Evolutionary conservation across 202 grass and related monocot genomes (phyloP), one percentile per base, ranked within the genome.

Genomic region (Hordeum pubiflorum): DNA sequence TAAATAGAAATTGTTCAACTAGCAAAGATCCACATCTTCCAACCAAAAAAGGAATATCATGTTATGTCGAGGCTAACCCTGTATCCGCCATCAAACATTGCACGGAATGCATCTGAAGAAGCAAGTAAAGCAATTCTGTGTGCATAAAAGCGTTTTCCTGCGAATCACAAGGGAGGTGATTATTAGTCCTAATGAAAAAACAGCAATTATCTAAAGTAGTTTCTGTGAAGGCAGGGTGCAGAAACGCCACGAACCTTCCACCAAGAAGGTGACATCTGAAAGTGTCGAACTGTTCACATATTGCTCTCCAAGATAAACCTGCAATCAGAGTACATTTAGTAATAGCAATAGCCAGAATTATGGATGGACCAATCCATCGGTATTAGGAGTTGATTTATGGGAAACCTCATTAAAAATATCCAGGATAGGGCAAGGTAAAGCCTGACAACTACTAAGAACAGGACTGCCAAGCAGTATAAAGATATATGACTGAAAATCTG

Each of bases 71-170:
- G 63, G 81, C 90, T 93, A 84, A 99, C 97, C 92, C 87, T 91
- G 82, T 99, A 99, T 74, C 97, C 97, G 2, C 97, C 97, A 93
- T 96, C 97, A 62, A 99, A 99, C 97, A 99, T 96, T 89, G 97
- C 97, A 85, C 97, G 97, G 79, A 96, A 99, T 90, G 97, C 83
- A 86, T 99, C 97, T 57, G 97, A 99, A 71, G 90, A 99, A 87
- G 97, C 97, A 86, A 99, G 97, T 80, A 99, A 85, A 59, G 97
- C 92, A 79, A 99, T 99, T 86, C 97, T 82, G 71, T 99, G 97
- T 77, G 97, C 97, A 85, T 93, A 99, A 87, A 99, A 99, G 38
- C 81, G 90, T 63, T 93, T 99, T 59, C 92, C 97, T 99, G 84
- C 21, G 17, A 39, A 80, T 86, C 10, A 83, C 54, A 72, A 22